phyloP scores from a whole-genome alignment of 2,329 filamentous ascomycete genomes.

The Aspergillus intermedius region DNA sequence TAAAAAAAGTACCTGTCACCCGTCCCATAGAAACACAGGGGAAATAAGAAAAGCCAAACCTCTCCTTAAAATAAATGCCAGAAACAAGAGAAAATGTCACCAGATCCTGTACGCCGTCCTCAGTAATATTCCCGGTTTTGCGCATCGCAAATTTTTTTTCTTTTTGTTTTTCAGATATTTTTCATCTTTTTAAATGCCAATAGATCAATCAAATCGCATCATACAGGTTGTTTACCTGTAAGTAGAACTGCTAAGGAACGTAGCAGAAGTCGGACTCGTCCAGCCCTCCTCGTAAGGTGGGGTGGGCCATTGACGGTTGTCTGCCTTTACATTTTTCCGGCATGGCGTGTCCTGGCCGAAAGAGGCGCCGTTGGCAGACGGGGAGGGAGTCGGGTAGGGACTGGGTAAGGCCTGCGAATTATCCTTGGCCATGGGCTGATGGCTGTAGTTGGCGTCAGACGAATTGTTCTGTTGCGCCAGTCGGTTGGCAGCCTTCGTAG shows the following conservation, averaged over 20 bases:
- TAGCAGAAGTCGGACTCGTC: constrained; percentile 74
- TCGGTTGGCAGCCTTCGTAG: constrained; percentile 66
- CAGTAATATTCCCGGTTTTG: constrained; percentile 19
- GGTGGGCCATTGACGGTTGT: constrained; percentile 77
- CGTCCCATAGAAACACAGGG: constrained; percentile 1
- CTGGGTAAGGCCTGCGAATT: constrained; percentile 32
- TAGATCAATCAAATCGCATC: background rate
- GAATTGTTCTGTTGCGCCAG: constrained; percentile 47
- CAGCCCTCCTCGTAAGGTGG: constrained; percentile 92
- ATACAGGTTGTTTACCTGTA: constrained; percentile 24
- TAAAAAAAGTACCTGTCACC: constrained; percentile 7
- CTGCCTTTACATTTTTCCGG: constrained; percentile 56
- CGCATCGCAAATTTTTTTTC: constrained; percentile 18
- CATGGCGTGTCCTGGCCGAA: constrained; percentile 58
- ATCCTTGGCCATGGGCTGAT: constrained; percentile 21
- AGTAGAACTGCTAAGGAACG: constrained; percentile 61
- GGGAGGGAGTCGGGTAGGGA: constrained; percentile 64
- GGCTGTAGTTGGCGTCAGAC: constrained; percentile 47
- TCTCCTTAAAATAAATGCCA: constrained; percentile 6
- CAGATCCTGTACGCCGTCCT: constrained; percentile 27
- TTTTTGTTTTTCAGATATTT: constrained; percentile 4
- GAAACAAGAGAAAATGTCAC: constrained; percentile 17
- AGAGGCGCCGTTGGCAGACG: constrained; percentile 71
- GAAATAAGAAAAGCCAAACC: constrained; percentile 9
- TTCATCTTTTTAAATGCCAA: background rate